Percentiles rank a stretch among this genome's conserved stretches.
These are phyloP conservation scores for Mucuna pruriens DNA, from an alignment of 306 rosid genomes.

Conservation along the genomic window DNA sequence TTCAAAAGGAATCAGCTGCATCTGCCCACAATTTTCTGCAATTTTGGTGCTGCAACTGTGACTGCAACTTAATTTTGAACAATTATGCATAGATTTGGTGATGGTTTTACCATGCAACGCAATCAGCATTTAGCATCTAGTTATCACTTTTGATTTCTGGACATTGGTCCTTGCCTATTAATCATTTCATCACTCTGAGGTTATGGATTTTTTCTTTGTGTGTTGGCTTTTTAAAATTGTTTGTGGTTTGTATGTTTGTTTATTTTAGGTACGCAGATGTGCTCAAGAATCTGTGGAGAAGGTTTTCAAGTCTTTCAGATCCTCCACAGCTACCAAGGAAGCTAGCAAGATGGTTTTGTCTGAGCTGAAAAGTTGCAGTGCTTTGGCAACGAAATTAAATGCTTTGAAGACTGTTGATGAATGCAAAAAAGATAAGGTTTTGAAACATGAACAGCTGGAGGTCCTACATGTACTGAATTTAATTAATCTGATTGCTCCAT, in stretches of 20 bases:
- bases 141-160: not conserved
- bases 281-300: slow-evolving; percentile 83
- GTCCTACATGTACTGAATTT: slow-evolving; percentile 73
- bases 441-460: slow-evolving; percentile 62
- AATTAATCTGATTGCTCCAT: slow-evolving; percentile 65
- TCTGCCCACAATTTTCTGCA: not conserved
- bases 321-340: slow-evolving; percentile 59
- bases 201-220: not conserved
- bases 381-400: slow-evolving; percentile 53
- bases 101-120: not conserved
- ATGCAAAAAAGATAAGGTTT: slow-evolving; percentile 42
- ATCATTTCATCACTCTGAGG: not conserved
- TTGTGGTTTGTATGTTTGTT: slow-evolving; percentile 28
- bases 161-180: not conserved
- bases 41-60: not conserved
- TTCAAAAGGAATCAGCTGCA: not conserved
- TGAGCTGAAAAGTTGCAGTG: slow-evolving; percentile 64
- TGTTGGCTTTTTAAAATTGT: not conserved
- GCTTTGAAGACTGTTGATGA: slow-evolving; percentile 43
- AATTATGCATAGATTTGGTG: not conserved
- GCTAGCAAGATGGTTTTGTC: slow-evolving; percentile 83
- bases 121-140: not conserved
- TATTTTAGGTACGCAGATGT: slow-evolving; percentile 78
- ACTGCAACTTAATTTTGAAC: not conserved
- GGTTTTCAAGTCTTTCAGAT: slow-evolving; percentile 58